These are phyloP conservation scores for Cutaneotrichosporon mucoides DNA, from an alignment of 1,284 basidiomycete genomes.

Conservation along the genomic window DNA sequence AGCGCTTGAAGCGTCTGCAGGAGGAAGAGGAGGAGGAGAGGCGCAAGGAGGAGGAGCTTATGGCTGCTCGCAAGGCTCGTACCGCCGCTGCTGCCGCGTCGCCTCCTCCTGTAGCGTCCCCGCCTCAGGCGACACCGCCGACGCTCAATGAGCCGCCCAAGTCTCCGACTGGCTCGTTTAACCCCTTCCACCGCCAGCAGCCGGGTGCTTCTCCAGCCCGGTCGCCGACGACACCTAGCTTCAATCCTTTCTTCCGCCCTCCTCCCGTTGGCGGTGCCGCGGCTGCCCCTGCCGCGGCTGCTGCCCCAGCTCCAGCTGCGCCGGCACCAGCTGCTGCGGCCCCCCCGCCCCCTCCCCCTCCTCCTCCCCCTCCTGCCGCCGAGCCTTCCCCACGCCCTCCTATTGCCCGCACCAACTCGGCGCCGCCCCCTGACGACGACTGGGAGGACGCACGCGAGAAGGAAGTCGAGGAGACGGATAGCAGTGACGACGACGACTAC, in stretches of 20 bases:
- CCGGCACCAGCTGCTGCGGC: conserved; percentile 40
- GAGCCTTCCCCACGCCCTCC: conserved; percentile 43
- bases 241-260: conserved; percentile 54
- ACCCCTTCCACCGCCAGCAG: conserved; percentile 52
- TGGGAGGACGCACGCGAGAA: conserved; percentile 81
- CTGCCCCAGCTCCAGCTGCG: conserved; percentile 39
- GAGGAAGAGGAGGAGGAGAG: conserved; percentile 66
- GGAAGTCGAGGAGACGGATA: conserved; percentile 51
- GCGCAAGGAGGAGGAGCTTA: conserved; percentile 60
- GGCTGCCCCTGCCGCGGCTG: conserved; percentile 28
- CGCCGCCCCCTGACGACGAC: conserved; percentile 62
- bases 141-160: conserved; percentile 15
- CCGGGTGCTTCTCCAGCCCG: conserved; percentile 36
- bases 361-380: conserved; percentile 40
- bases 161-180: conserved; percentile 29
- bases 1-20: conserved; percentile 64
- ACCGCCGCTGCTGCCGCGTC: conserved; percentile 20
- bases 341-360: conserved; percentile 34
- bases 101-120: conserved; percentile 22
- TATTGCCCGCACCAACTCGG: conserved; percentile 15
- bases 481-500: conserved; percentile 66
- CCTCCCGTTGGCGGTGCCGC: conserved; percentile 28
- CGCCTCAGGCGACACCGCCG: conserved; percentile 19
- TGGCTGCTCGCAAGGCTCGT: conserved; percentile 42
- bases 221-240: conserved; percentile 27